Evolutionary conservation across 306 rosid genomes (phyloP).

Genomic region (Dalbergia cochinchinensis): DNA sequence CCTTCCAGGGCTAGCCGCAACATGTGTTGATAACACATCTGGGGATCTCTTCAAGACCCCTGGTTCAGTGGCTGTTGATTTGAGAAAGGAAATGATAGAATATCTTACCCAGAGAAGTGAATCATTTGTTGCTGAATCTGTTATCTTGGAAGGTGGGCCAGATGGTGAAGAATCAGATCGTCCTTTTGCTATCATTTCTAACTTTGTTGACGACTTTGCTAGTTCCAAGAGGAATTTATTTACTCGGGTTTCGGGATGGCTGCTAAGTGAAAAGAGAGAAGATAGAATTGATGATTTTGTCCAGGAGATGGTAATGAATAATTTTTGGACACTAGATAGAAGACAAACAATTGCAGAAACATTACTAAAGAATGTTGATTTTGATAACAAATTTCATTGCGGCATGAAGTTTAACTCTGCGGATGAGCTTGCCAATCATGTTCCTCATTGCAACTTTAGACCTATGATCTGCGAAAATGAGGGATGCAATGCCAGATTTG

Average conservation of each 20-base stretch:
- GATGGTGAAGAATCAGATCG: conserved; percentile 64
- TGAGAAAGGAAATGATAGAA: conserved; percentile 84
- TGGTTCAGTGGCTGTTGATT: conserved; percentile 71
- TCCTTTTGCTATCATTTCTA: conserved; percentile 78
- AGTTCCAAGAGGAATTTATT: conserved; percentile 73
- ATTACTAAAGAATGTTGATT: conserved; percentile 79
- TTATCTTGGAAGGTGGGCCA: conserved; percentile 65
- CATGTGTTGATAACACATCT: conserved; percentile 82
- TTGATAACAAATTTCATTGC: conserved; percentile 69
- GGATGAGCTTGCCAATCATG: conserved; percentile 67
- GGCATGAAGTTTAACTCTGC: conserved; percentile 53
- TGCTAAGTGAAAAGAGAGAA: conserved; percentile 83
- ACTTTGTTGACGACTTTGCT: conserved; percentile 78
- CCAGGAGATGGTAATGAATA: conserved; percentile 78
- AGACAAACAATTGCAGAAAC: conserved; percentile 62
- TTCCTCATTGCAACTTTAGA: conserved; percentile 61
- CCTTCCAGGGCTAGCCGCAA: conserved; percentile 79
- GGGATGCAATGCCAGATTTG: conserved; percentile 73
- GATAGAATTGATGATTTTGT: conserved; percentile 86
- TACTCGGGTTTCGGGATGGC: conserved; percentile 77
- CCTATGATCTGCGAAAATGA: conserved; percentile 61
- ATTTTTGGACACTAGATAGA: conserved; percentile 76
- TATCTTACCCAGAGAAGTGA: conserved; percentile 73
- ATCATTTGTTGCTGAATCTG: conserved; percentile 72
- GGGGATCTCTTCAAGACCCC: conserved; percentile 76